phyloP scores from a whole-genome alignment of 176 grass and related monocot species.

The Aegilops umbellulata region DNA sequence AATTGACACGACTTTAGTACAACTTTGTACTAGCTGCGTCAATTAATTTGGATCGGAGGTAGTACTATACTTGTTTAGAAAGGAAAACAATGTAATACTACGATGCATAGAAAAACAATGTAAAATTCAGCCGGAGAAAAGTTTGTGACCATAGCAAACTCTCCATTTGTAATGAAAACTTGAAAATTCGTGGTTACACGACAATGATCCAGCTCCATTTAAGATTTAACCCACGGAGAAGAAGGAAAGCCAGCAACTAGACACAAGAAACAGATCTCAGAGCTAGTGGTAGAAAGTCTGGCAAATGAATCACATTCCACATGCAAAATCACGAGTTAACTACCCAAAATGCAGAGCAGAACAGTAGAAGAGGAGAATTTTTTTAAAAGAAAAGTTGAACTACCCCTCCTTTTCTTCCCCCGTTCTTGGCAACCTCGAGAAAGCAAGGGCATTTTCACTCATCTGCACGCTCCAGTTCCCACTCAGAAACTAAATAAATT shows the following conservation, averaged over 20 bases:
- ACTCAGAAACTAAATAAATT: neutral
- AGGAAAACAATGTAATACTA: neutral
- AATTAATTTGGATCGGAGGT: too few relatives aligned
- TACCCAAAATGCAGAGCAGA: neutral
- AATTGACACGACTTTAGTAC: too few relatives aligned
- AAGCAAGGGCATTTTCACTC: neutral
- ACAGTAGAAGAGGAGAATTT: neutral
- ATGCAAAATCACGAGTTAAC: neutral
- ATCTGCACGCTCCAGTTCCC: neutral
- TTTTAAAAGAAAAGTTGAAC: neutral
- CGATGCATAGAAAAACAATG: neutral
- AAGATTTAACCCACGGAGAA: neutral
- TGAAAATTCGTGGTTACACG: neutral
- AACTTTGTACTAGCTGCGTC: too few relatives aligned
- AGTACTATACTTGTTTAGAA: neutral
- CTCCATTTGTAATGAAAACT: constrained; percentile 7
- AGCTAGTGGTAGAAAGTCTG: neutral
- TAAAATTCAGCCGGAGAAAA: neutral
- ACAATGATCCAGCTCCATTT: neutral
- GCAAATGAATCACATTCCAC: neutral
- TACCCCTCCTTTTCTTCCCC: neutral
- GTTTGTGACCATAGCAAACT: neutral
- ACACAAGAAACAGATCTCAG: neutral
- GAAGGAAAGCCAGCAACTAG: neutral
- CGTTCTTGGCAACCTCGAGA: neutral